Percentiles rank a stretch among this genome's conserved stretches.
Evolutionary conservation across 805 yeast genomes (phyloP).

Genomic region (Wickerhamomyces queroliae): DNA sequence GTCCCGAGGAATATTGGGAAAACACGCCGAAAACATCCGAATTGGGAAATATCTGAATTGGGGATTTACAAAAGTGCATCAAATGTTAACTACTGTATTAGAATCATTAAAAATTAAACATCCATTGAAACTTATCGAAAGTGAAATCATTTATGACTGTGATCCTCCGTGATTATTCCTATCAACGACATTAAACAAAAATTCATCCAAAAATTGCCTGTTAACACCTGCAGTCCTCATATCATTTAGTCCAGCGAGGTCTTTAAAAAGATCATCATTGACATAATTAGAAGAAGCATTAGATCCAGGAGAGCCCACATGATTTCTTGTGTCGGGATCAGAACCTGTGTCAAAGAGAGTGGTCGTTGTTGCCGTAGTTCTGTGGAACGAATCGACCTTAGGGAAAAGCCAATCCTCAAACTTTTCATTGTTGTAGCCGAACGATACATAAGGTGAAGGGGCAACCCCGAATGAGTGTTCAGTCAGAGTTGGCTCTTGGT

Average conservation of each 20-base stretch:
- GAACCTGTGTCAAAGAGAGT: background rate
- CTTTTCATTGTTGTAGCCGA: background rate
- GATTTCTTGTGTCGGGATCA: background rate
- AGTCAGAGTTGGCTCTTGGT: too few species aligned
- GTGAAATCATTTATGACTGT: too few species aligned
- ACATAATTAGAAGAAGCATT: background rate
- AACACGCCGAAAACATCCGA: background rate
- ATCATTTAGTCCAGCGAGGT: slow-evolving; percentile 11
- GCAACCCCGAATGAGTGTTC: too few species aligned
- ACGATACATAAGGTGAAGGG: too few species aligned
- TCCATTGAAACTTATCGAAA: too few species aligned
- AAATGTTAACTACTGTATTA: too few species aligned
- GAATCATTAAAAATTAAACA: too few species aligned
- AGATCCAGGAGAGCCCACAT: slow-evolving; percentile 1
- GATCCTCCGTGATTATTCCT: background rate
- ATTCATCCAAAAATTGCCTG: slow-evolving; percentile 17
- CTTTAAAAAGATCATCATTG: slow-evolving; percentile 13
- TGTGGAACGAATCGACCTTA: slow-evolving; percentile 3
- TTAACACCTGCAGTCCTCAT: slow-evolving; percentile 5
- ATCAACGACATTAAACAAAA: slow-evolving; percentile 15
- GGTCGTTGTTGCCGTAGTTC: background rate
- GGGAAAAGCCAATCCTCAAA: slow-evolving; percentile 23
- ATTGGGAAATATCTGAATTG: background rate
- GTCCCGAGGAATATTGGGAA: background rate
- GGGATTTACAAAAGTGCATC: background rate